Evolutionary conservation across 768 basidiomycete species (phyloP).

Genomic region (Hortiboletus campestris): DNA sequence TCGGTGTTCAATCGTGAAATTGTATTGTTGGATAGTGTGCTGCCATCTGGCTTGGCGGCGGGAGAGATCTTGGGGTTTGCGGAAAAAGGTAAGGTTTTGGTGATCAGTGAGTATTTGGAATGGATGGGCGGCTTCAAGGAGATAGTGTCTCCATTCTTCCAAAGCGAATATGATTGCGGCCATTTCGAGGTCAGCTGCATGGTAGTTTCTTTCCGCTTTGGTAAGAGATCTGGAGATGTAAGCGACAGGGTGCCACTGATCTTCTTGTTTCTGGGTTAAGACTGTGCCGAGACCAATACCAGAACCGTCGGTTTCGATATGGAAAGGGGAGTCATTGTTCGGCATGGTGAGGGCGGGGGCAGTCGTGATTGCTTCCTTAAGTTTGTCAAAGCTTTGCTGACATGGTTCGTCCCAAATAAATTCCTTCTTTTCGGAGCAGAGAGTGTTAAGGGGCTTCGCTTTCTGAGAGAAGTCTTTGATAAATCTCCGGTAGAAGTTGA

Average conservation of each 20-base stretch:
- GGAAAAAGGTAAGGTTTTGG: background rate
- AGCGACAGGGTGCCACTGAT: background rate
- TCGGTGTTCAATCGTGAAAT: fast-evolving
- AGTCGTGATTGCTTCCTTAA: background rate
- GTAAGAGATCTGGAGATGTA: background rate
- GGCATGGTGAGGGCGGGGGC: background rate
- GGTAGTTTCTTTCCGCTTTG: background rate
- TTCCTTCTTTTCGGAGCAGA: background rate
- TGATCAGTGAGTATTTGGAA: background rate
- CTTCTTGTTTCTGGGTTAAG: no score
- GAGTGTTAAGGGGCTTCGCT: fast-evolving
- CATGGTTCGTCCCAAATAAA: background rate
- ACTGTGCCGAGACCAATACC: no score
- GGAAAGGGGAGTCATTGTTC: no score
- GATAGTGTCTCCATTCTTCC: background rate
- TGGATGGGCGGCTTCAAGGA: background rate
- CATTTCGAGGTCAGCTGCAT: background rate
- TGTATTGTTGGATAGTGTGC: background rate
- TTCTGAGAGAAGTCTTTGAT: background rate
- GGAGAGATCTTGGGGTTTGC: background rate
- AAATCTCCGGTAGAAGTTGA: background rate
- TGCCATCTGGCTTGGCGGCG: background rate
- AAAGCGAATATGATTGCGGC: fast-evolving
- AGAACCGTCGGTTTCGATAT: no score
- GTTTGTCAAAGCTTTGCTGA: fast-evolving